phyloP scores from a whole-genome alignment of 345 rosid species.

The Citrus reticulata region DNA sequence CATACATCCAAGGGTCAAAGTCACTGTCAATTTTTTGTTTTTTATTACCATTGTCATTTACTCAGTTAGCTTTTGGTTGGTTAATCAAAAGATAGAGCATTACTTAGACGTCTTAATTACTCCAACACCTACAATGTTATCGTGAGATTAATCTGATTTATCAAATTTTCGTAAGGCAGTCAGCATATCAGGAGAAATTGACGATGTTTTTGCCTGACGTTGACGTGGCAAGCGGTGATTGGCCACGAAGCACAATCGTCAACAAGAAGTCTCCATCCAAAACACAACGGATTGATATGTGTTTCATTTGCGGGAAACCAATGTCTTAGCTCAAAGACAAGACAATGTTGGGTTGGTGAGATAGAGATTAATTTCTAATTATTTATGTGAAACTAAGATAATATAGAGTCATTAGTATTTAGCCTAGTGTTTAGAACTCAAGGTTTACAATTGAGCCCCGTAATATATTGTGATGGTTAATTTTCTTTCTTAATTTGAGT shows the following conservation, averaged over 20 bases:
- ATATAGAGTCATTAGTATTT: too few relatives aligned
- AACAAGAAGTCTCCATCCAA: neutral
- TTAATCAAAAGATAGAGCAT: neutral
- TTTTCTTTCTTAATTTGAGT: rapidly evolving
- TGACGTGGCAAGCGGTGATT: neutral
- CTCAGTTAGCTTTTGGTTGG: neutral
- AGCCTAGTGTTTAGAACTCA: too few relatives aligned
- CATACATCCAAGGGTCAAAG: neutral
- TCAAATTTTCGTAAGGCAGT: neutral
- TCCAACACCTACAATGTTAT: neutral
- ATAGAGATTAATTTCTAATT: neutral
- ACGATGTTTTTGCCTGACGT: too few relatives aligned
- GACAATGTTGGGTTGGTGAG: neutral
- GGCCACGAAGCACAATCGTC: neutral
- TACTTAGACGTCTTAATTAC: conserved; percentile 20
- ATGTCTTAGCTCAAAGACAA: neutral
- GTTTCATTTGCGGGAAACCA: neutral
- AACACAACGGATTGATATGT: neutral
- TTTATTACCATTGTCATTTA: neutral
- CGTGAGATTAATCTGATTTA: neutral
- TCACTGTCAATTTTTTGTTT: neutral
- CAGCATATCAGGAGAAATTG: neutral
- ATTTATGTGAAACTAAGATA: too few relatives aligned
- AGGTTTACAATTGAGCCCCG: too few relatives aligned
- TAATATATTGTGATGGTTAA: too few relatives aligned